A percentile compares a stretch with the other conserved stretches of the same genome.
These are phyloP conservation scores for Metschnikowia similis DNA, from an alignment of 805 yeast genomes.

Conservation along the genomic window DNA sequence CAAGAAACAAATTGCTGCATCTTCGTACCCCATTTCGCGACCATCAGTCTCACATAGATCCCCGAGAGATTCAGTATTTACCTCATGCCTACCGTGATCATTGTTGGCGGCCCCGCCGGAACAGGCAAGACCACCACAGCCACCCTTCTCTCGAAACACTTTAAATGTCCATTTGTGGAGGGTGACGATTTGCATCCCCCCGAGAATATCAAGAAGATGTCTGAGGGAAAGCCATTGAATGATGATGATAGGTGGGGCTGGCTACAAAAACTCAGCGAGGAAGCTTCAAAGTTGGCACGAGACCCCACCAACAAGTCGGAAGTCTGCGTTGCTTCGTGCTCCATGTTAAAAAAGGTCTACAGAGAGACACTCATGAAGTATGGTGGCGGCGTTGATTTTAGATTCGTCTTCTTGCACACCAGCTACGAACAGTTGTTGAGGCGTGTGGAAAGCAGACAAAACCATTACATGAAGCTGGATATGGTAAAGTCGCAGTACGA, in stretches of 20 bases:
- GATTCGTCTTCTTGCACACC: slow-evolving; percentile 66
- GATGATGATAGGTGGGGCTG: slow-evolving; percentile 95
- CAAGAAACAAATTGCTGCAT: background rate
- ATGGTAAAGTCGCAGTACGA: slow-evolving; percentile 80
- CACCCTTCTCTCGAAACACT: slow-evolving; percentile 39
- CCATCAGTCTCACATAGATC: background rate
- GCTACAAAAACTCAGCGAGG: slow-evolving; percentile 52
- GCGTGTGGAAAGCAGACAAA: slow-evolving; percentile 60
- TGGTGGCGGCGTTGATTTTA: slow-evolving; percentile 36
- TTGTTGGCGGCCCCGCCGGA: slow-evolving; percentile 95
- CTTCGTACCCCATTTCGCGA: background rate
- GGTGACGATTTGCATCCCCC: slow-evolving; percentile 81
- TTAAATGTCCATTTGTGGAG: slow-evolving; percentile 62
- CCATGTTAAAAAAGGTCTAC: slow-evolving; percentile 73
- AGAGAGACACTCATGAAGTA: slow-evolving; percentile 54
- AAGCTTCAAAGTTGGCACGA: slow-evolving; percentile 37
- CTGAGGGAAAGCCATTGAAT: slow-evolving; percentile 68
- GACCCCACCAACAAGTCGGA: slow-evolving; percentile 18
- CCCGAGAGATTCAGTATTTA: background rate
- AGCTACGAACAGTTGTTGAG: slow-evolving; percentile 53
- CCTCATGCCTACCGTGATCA: slow-evolving; percentile 35
- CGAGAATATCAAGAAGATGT: slow-evolving; percentile 76
- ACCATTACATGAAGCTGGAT: slow-evolving; percentile 82
- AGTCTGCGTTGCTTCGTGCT: slow-evolving; percentile 68
- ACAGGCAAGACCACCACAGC: slow-evolving; percentile 90